Base-by-base conservation (phyloP, 192 early-diverging fungal species). In the Backusella parvicylindrica region DNA sequence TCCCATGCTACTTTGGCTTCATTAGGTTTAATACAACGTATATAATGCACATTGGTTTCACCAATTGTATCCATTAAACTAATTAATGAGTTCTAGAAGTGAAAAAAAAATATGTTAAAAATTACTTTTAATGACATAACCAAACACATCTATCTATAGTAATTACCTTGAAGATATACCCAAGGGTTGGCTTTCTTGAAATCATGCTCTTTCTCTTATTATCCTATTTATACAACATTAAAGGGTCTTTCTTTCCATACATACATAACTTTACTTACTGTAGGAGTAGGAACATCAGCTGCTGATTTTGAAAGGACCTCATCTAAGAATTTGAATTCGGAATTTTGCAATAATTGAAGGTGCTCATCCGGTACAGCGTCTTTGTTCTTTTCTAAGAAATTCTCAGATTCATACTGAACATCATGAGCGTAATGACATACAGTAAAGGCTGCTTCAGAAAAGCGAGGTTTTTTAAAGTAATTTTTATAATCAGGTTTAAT, bases 1-100 rank as follows among this genome's bases (percentile, higher is more conserved):
- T 76, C 86, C 90, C 97, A 99, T n/a, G 97, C 90, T 2, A 83
- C 84, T 78, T 99, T 99, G 64, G 89, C 91, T 74, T 95, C 95
- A 84, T 99, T 99, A 12, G 98, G 97, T 85, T 99, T 99, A 84
- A 99, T 97, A 88, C 98, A 99, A 72, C 98, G 94, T 73, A 99
- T 99, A 75, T 99, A 99, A 80, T 96, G 95, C 47, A 92, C 93
- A 76, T 98, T 93, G 68, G 98, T 99, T 18, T 90, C 84, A 67
- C 91, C 90, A 75, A 99, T 95, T 8, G 96, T 99, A 53, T 94
- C 94, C 98, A 99, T 98, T 21, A 99, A 86, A 71, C 89, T 90
- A 30, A 96, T 93, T 70, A 99, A 86, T 13, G 96, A 98, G 49
- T 82, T 81, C 82, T 79, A 56, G 30, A 71, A 33, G n/a, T 36